Base-by-base conservation (phyloP, 73 alveolate species). In the Urostyla sp. region DNA sequence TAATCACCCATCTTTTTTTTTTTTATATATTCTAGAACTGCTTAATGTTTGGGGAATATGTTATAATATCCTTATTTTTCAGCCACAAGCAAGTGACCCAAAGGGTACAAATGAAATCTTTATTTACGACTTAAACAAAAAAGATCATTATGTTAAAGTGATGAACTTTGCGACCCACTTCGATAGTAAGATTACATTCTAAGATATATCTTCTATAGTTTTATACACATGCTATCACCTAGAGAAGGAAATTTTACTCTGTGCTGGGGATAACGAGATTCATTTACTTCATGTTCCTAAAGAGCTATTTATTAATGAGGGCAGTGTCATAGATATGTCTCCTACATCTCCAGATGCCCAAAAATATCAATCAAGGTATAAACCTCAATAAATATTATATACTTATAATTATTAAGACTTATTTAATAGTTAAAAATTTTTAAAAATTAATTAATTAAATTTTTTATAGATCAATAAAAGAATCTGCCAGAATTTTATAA, bases 1-100 rank as follows among this genome's bases (percentile, higher is more conserved):
- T 63, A 63, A 38, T 16, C n/a, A n/a, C n/a, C n/a, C n/a, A n/a
- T n/a, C n/a, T n/a, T 27, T 6, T 15, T n/a, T 63, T 32, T 13
- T 7, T 27, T 8, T 38, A 3, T 5, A 34, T 5, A 8, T n/a
- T 6, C 6, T 4, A 5, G 44, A 11, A 2, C 6, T 8, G 10
- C 2, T 63, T 40, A 32, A 36, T 0, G 2, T 5, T 5, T 63
- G 79, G 79, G 61, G 45, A 0, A 38, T 63, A 10, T 38, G 79
- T 46, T 38, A 63, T 23, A 34, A 24, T 18, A 43, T 43, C 53
- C 44, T 63, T 50, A 1, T 63, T 34, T 35, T 18, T 20, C 6
- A 27, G 2, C 26, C 20, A 5, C 61, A 15, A n/a, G 60, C 37
- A 6, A 44, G 44, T 18, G 20, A 18, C 16, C 50, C 16, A 7